A percentile compares a stretch with the other conserved stretches of the same genome.
Evolutionary conservation across 2,329 filamentous ascomycete genomes (phyloP).

Genomic region (Aspergillus sp.): DNA sequence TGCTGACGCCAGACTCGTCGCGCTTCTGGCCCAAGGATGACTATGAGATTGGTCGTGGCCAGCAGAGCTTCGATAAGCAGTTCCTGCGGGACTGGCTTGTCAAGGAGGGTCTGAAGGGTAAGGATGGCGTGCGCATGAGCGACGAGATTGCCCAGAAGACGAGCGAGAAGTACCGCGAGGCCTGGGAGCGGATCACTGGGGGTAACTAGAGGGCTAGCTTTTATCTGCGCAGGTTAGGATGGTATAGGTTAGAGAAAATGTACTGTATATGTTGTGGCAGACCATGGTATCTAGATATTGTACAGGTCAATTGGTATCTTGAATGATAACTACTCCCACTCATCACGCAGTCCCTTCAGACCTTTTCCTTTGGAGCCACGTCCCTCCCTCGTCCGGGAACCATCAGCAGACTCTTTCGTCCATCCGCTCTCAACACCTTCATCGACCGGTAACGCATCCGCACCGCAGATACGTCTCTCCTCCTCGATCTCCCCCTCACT

Average conservation of each 20-base stretch:
- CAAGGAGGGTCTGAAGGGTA: constrained; percentile 68
- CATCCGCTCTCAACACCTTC: constrained; percentile 32
- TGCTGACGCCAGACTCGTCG: constrained; percentile 78
- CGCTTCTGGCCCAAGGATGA: constrained; percentile 79
- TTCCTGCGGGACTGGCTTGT: constrained; percentile 80
- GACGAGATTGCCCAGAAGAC: constrained; percentile 69
- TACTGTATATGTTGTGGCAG: neutral
- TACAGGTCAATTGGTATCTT: constrained; percentile 2
- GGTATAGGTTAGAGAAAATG: neutral
- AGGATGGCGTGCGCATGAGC: constrained; percentile 69
- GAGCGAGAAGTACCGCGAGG: constrained; percentile 70
- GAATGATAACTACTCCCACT: constrained; percentile 27
- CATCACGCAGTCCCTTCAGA: constrained; percentile 32
- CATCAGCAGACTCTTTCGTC: constrained; percentile 11
- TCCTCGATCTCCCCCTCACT: constrained; percentile 40
- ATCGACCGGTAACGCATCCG: constrained; percentile 36
- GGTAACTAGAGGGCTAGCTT: constrained; percentile 36
- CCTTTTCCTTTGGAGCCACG: constrained; percentile 26
- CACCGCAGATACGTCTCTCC: constrained; percentile 39
- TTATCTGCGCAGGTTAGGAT: neutral
- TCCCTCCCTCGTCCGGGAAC: constrained; percentile 12
- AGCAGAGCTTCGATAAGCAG: constrained; percentile 89
- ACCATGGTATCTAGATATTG: neutral
- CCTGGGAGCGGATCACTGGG: constrained; percentile 67
- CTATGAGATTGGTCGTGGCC: constrained; percentile 70